Evolutionary conservation across 805 yeast species (phyloP), one percentile per base, ranked within the genome.

Genomic region (Metschnikowia proteae): DNA sequence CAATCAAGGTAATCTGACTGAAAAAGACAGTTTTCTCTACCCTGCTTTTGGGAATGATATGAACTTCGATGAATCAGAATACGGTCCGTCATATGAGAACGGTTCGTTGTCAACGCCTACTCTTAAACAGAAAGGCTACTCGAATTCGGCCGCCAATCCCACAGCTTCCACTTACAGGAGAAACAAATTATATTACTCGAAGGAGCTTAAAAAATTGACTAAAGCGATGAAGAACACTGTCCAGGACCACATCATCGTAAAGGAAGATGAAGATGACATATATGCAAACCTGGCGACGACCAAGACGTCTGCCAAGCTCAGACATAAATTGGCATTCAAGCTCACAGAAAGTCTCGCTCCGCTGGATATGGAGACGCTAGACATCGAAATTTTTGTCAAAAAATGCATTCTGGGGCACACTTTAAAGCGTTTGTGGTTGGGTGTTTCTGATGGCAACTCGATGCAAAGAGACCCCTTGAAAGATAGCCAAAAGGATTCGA

Each of bases 211-310:
- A 47, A 80, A 81, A 46, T 63, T 84, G 42, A 82, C 83, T 39
- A 82, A 79, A 53, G 88, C 79, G 30, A 86, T 88, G 32, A 86
- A 85, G 58, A 76, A 81, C 17, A 83, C 90, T 0, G 86, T 87
- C 25, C 86, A 83, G 57, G 94, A 88, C 60, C 67, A 66, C 50
- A 70, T 69, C 29, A 64, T 52, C 43, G 55, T 53, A 17, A 49
- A 55, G 26, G 59, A 55, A 22, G 59, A 53, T 23, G 50, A 44
- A 13, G 60, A 56, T 25, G 60, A 50, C 23, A 35, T 51, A 3
- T 55, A 48, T 25, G 36, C 53, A 3, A 51, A 53, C 6, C 31
- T 52, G 5, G 29, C 51, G 13, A 30, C 43, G 13, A 49, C 45
- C 34, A 57, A 46, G 48, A 45, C 67, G 8, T 54, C 62, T 13